Evolutionary conservation across 495 filamentous ascomycete genomes (phyloP).

Genomic region (Aspergillus homomorphus): DNA sequence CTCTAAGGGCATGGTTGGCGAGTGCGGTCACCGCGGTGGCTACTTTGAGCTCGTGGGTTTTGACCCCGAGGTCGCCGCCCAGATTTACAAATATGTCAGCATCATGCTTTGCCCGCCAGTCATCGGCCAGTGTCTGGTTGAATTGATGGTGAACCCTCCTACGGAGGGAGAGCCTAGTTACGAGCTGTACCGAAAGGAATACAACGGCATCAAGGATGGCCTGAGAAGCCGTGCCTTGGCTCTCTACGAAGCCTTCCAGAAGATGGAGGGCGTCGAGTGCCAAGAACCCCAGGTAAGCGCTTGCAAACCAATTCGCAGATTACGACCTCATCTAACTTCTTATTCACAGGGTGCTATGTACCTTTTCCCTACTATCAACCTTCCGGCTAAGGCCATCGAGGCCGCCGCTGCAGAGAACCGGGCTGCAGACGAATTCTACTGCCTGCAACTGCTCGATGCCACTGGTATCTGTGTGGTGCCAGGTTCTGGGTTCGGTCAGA

Average conservation of each 20-base stretch:
- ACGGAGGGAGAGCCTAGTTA: conserved; percentile 74
- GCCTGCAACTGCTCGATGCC: conserved; percentile 80
- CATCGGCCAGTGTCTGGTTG: conserved; percentile 90
- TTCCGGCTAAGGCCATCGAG: conserved; percentile 70
- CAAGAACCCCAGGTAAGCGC: conserved; percentile 63
- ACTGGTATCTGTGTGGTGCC: conserved; percentile 96
- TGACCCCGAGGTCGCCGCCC: conserved; percentile 75
- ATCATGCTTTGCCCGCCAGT: conserved; percentile 95
- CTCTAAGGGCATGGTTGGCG: conserved; percentile 97
- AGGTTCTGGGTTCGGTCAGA: conserved; percentile 91
- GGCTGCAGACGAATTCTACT: conserved; percentile 89
- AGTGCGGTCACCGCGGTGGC: conserved; percentile 94
- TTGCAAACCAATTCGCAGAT: neutral
- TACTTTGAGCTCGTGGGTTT: conserved; percentile 95
- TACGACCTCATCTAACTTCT: conserved; percentile 6
- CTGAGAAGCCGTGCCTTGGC: conserved; percentile 76
- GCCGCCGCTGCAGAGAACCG: conserved; percentile 71
- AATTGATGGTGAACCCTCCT: conserved; percentile 96
- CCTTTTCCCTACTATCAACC: conserved; percentile 88
- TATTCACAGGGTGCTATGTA: conserved; percentile 82
- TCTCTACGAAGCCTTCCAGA: conserved; percentile 81
- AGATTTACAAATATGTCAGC: conserved; percentile 98
- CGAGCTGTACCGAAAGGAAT: conserved; percentile 79
- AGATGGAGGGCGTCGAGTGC: conserved; percentile 94
- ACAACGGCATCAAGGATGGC: conserved; percentile 70